Evolutionary conservation across 495 filamentous ascomycete genomes (phyloP).

Genomic region (Hyaloscypha variabilis): DNA sequence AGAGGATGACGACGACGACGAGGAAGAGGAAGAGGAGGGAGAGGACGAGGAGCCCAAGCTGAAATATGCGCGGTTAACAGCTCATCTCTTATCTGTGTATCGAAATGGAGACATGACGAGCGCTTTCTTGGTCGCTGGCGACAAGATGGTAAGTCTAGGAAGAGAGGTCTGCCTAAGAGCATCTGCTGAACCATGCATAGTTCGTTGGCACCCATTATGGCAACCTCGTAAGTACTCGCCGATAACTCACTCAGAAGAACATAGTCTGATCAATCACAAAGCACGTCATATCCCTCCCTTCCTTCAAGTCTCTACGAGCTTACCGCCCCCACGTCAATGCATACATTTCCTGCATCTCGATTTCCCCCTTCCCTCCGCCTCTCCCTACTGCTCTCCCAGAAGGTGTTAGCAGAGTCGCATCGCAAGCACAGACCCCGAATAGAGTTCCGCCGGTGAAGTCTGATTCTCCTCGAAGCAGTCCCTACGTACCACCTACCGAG

Average conservation of each 20-base stretch:
- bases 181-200: constrained; percentile 43
- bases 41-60: constrained; percentile 96
- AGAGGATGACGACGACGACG: constrained; percentile 60
- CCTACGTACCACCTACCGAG: constrained; percentile 48
- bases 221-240: constrained; percentile 73
- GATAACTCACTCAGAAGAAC: neutral
- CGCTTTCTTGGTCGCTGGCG: constrained; percentile 82
- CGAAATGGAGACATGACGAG: constrained; percentile 94
- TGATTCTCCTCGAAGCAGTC: constrained; percentile 50
- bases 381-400: constrained; percentile 61
- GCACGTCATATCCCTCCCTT: constrained; percentile 85
- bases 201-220: constrained; percentile 96
- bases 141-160: constrained; percentile 80
- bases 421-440: constrained; percentile 48
- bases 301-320: constrained; percentile 74
- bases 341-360: constrained; percentile 84
- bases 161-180: neutral
- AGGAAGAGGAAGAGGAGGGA: constrained; percentile 84
- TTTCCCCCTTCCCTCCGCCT: constrained; percentile 87
- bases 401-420: constrained; percentile 42
- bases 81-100: constrained; percentile 77
- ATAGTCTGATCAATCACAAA: constrained; percentile 34
- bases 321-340: constrained; percentile 94
- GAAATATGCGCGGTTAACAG: constrained; percentile 87
- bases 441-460: constrained; percentile 49